Conservation (phyloP, 805 yeast species). For the Cephaloascus fragrans region DNA sequence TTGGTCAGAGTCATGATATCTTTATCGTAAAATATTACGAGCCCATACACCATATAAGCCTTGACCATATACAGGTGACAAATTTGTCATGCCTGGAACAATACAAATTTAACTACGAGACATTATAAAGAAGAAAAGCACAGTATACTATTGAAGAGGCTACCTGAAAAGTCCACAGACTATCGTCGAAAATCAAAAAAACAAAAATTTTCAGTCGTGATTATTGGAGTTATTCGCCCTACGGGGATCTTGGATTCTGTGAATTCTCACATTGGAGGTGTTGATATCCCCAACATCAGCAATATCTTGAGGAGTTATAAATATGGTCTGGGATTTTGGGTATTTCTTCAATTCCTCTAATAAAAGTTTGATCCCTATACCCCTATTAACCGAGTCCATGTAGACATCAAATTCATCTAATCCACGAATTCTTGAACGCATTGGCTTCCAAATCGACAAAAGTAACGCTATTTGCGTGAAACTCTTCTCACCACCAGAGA, state of each 20-base stretch:
- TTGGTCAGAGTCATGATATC: no score
- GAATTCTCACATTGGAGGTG: constrained; percentile 47
- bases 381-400: constrained; percentile 90
- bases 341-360: constrained; percentile 55
- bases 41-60: no score
- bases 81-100: no score
- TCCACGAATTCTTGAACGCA: constrained; percentile 83
- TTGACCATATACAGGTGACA: no score
- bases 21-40: no score
- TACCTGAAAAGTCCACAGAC: no score
- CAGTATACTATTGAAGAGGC: no score
- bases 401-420: constrained; percentile 95
- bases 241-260: constrained; percentile 40
- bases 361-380: constrained; percentile 67
- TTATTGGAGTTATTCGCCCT: constrained; percentile 1
- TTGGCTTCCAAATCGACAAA: constrained; percentile 85
- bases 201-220: no score
- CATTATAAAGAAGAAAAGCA: no score
- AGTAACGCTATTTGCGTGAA: constrained; percentile 84
- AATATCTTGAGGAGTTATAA: constrained; percentile 91
- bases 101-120: no score
- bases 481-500: constrained; percentile 96
- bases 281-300: constrained; percentile 56
- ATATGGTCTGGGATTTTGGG: constrained; percentile 73
- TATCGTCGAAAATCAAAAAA: no score